Evolutionary conservation across 495 filamentous ascomycete genomes (phyloP), one percentile per base, ranked within the genome.

Genomic region (Achaetomiella virescens): DNA sequence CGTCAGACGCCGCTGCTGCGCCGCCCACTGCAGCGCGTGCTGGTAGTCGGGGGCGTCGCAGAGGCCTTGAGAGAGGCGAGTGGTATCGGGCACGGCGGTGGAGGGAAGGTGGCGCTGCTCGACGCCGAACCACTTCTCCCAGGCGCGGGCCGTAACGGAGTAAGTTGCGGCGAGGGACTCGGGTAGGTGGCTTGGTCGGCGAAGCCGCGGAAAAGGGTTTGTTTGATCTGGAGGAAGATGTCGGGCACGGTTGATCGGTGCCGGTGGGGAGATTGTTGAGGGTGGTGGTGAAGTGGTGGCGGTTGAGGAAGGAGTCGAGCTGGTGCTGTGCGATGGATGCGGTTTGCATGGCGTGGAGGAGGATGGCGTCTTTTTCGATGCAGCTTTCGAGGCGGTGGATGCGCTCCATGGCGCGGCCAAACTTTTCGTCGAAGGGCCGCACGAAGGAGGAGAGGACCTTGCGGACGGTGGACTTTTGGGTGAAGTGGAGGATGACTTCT

Each of bases 11-110:
- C 27, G 35, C 40, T 54, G 49, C 38, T 61, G 55, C 2, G 43
- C 54, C 11, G 36, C 25, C 59, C 59, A 61, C 27, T 61, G 59
- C 45, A 61, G 35, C 14, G 55, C 54, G 51, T 61, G 59, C 50
- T 61, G 54, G 27, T 52, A 47, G 41, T 61, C 59, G 9, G 59
- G 59, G 17, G 59, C 59, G 48, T 61, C 59, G 45, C 59, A 61
- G 1, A 58, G 43, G 3, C 54, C 59, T 3, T 58, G 59, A 15
- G 44, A 54, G 7, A 61, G 49, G 0, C 54, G 44, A 1, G 54
- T 46, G 7, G 18, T 36, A 15, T 0, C 11, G 14, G 18, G 11
- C 6, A 49, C 33, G 6, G 49, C 29, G 3, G n/a, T n/a, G 15
- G 50, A 54, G 2, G 59, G 59, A 14, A 61, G 54, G 50, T 58